Conservation (phyloP, 495 filamentous ascomycete species). For the Penicillium crystallinum region DNA sequence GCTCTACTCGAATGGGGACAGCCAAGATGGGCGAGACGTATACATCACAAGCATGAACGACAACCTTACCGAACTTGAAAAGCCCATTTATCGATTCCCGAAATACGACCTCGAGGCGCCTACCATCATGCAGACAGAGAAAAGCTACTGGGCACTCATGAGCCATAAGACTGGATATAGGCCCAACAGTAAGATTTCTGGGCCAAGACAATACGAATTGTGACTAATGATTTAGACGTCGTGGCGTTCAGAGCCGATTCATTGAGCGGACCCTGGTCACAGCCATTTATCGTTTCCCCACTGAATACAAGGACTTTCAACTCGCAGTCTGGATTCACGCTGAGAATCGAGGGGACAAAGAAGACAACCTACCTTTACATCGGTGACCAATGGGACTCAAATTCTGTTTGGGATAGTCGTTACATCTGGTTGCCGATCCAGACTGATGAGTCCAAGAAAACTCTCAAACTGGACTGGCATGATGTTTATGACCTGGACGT, state of each 20-base stretch:
- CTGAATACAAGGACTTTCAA: slow-evolving; percentile 47
- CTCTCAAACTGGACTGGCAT: slow-evolving; percentile 19
- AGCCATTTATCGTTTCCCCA: slow-evolving; percentile 44
- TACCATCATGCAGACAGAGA: slow-evolving; percentile 22
- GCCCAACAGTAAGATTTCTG: slow-evolving; percentile 18
- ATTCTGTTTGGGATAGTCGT: slow-evolving; percentile 46
- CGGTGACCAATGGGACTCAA: slow-evolving; percentile 49
- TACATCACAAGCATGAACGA: slow-evolving; percentile 18
- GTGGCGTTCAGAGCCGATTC: slow-evolving; percentile 28
- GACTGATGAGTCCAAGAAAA: slow-evolving; percentile 26
- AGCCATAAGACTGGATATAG: slow-evolving; percentile 27
- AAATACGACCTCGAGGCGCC: slow-evolving; percentile 27
- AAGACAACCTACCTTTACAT: slow-evolving; percentile 49
- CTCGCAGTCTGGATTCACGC: slow-evolving; percentile 47
- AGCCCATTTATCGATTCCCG: slow-evolving; percentile 18
- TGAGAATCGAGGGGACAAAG: slow-evolving; percentile 40
- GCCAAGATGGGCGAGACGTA: slow-evolving; percentile 19
- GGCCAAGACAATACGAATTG: background rate
- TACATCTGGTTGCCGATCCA: slow-evolving; percentile 50
- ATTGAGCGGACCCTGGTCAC: slow-evolving; percentile 47
- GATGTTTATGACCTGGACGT: slow-evolving; percentile 26
- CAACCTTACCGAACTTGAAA: slow-evolving; percentile 16
- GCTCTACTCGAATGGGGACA: slow-evolving; percentile 24
- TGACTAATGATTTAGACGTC: slow-evolving; percentile 12
- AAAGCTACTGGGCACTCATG: slow-evolving; percentile 26